Evolutionary conservation across 148 eudicot genomes (phyloP).

Genomic region (Nyssa sinensis): DNA sequence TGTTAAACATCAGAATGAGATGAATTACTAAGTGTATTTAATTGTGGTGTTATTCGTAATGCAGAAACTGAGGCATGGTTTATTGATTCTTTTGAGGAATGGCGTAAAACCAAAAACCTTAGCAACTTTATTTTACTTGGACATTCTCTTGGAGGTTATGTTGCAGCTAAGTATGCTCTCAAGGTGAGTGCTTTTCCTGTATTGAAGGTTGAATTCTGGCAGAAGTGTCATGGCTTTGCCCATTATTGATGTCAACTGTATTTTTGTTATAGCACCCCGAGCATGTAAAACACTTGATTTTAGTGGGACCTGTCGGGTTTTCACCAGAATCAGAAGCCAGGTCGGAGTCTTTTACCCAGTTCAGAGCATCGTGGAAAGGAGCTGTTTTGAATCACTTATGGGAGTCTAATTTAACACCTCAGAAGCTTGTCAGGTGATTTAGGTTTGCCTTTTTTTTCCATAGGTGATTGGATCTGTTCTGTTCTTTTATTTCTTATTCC

Average conservation of each 20-base stretch:
- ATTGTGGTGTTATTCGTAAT: slow-evolving; percentile 9
- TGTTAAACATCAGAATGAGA: neutral
- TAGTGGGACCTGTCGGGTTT: slow-evolving; percentile 92
- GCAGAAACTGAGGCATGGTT: slow-evolving; percentile 99
- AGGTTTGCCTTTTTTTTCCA: neutral
- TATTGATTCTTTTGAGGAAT: slow-evolving; percentile 91
- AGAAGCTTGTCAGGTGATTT: slow-evolving; percentile 71
- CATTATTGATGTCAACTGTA: slow-evolving; percentile 5
- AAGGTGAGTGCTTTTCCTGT: slow-evolving; percentile 48
- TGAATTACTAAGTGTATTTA: neutral
- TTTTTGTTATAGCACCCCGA: slow-evolving; percentile 72
- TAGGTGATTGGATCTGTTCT: neutral
- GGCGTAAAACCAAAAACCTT: slow-evolving; percentile 88
- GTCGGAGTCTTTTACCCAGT: slow-evolving; percentile 61
- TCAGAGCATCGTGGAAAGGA: slow-evolving; percentile 91
- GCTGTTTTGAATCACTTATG: slow-evolving; percentile 83
- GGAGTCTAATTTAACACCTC: slow-evolving; percentile 97
- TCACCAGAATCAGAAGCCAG: slow-evolving; percentile 57
- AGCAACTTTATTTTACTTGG: slow-evolving; percentile 82
- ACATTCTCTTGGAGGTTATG: slow-evolving; percentile 96
- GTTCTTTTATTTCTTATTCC: neutral
- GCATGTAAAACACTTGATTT: slow-evolving; percentile 83
- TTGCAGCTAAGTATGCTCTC: slow-evolving; percentile 91
- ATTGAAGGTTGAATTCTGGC: slow-evolving; percentile 6
- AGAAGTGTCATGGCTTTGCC: neutral